Evolutionary conservation across 1,284 basidiomycete species (phyloP), one percentile per base, ranked within the genome.

Genomic region (Meira miltonrushii): DNA sequence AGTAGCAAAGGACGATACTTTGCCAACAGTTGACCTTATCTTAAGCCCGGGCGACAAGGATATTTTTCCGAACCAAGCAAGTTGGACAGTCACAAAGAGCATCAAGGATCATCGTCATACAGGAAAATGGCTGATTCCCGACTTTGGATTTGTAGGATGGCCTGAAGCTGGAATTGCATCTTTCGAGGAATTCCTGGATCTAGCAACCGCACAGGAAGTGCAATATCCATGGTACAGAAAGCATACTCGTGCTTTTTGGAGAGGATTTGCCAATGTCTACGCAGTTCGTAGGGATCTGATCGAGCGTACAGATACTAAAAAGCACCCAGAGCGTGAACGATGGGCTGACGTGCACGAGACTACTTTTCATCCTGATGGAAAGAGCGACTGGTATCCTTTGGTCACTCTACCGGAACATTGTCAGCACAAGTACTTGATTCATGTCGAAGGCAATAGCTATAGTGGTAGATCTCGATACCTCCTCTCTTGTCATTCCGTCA

Each of bases 361-460:
- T 1, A 57, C 47, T n/a, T 70, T 70, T 55, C 51, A 53, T 25
- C 46, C 46, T 21, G 40, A 43, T 43, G 46, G 25, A 13, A 15
- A 48, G 25, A 17, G 46, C n/a, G n/a, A 48, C 3, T 48, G 12
- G 12, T 48, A 48, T 23, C 46, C 46, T 21, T 13, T 48, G 12
- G 46, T 48, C 21, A 25, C 46, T 5, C 46, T 48, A 21, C 46
- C 46, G 3, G 46, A 48, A 5, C 46, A 48, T 23, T 72, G 70
- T 39, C 23, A 63, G 1, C 59, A 62, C 55, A 71, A 69, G 43
- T 72, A 58, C 43, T 63, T 72, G 6, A 49, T 72, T 6, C 70
- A 72, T 28, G 61, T 61, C 23, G 70, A 72, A 53, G 70, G 70
- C 12, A 72, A 72, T 59, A 67, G 64, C 46, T 72, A 72, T 23